Base-by-base conservation (phyloP, 176 grass and related monocot species). In the Cocos nucifera region DNA sequence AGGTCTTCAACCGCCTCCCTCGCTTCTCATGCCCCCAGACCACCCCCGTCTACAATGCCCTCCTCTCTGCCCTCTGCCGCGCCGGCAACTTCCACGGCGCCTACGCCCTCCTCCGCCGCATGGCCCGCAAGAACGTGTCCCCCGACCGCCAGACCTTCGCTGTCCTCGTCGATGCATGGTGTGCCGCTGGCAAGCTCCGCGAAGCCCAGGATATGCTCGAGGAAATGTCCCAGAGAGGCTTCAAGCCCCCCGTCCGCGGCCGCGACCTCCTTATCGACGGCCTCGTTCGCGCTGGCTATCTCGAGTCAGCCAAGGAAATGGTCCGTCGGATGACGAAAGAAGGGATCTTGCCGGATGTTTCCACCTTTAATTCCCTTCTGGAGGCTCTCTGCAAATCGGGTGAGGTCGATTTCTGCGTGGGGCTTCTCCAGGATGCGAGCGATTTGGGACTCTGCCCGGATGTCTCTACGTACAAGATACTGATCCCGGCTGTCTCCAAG, bases 271-370 rank as follows among this genome's bases (percentile, higher is more conserved):
- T 97, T 55, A 79, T 97, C 48, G 84, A 85, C 25, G 93, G 87
- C 53, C 87, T 97, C 6, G 81, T 97, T 55, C 69, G 84, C 23
- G 93, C 93, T 6, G 93, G 93, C 4, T 75, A 67, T 48, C 75
- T 97, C 0, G 87, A 97, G 78, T 80, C 86, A 29, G 87, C 87
- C 58, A 97, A 97, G 72, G 75, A 76, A 26, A 85, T 97, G 51
- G 87, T 83, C 12, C 87, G 75, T 67, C 93, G 81, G 21, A 91
- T 97, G 81, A 97, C 87, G 69, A 97, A 97, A 75, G 92, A 97
- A 70, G 92, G 92, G 35, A 28, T 83, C 57, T 76, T 97, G 59
- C 92, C 92, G n/a, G 84, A 97, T 59, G 78, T 91, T 50, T 72
- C 73, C 22, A 88, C 84, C 70, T 97, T 97, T 75, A 91, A 97